Evolutionary conservation across 2,329 filamentous ascomycete genomes (phyloP).

Genomic region (Fusarium pseudocircinatum): DNA sequence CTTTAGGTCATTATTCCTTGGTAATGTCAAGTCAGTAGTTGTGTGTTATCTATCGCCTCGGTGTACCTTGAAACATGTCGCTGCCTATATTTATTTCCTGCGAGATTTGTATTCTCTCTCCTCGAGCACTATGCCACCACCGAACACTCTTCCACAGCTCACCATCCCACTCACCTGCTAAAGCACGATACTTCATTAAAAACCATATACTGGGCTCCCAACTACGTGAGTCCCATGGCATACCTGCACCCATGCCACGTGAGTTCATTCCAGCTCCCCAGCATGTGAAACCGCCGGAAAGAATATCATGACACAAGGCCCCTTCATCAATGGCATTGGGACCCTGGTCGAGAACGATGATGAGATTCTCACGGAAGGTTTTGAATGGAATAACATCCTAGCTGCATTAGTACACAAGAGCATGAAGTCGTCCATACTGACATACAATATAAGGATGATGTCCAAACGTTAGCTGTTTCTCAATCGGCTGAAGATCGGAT

Average conservation of each 20-base stretch:
- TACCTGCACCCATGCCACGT: conserved; percentile 47
- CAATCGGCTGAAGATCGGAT: conserved; percentile 46
- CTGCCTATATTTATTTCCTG: not conserved
- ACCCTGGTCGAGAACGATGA: conserved; percentile 39
- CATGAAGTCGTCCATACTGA: not conserved
- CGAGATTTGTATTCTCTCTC: conserved; percentile 34
- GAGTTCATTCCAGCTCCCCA: conserved; percentile 48
- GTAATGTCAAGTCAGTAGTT: not conserved
- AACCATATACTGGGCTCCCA: conserved; percentile 58
- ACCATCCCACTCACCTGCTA: conserved; percentile 50
- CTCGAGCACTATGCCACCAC: conserved; percentile 45
- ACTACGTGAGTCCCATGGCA: conserved; percentile 56
- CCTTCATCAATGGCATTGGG: conserved; percentile 48
- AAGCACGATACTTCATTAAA: conserved; percentile 51
- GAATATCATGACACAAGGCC: conserved; percentile 49
- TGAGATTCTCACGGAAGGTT: conserved; percentile 45
- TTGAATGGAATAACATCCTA: conserved; percentile 49
- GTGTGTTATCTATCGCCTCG: conserved; percentile 4
- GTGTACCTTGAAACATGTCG: not conserved
- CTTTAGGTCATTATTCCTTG: not conserved
- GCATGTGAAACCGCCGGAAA: conserved; percentile 49
- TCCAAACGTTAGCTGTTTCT: conserved; percentile 46
- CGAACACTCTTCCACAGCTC: conserved; percentile 48
- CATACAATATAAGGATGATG: conserved; percentile 49
- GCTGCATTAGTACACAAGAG: conserved; percentile 6